Evolutionary conservation across 768 basidiomycete genomes (phyloP), one percentile per base, ranked within the genome.

Genomic region (Coprinellus micaceus): DNA sequence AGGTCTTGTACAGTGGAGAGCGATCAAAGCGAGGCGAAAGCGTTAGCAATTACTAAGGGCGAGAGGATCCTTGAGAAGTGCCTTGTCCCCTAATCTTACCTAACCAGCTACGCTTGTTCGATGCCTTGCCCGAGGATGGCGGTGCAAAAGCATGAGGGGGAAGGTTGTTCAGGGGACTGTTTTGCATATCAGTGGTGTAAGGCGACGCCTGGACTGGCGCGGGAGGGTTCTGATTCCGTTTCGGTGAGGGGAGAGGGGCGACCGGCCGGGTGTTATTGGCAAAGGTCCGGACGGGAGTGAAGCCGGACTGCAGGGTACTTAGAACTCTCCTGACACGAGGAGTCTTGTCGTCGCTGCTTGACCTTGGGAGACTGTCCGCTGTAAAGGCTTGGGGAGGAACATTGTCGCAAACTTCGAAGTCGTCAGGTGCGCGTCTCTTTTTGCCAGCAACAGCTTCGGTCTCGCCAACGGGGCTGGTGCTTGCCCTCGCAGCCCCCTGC

Each of bases 401-500:
- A 52, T 65, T 71, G 51, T 78, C 77, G 52, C 68, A 79, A 64
- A 60, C 76, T 49, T 89, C 88, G 59, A 87, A 88, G 61, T 91
- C 89, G 54, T 91, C 89, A 1, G 90, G 89, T 25, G 83, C 85
- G 22, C 82, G 81, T 11, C 89, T 80, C 66, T 91, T 91, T 73
- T 83, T 85, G 28, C 87, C 84, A 33, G 81, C 78, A 15, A 79
- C 69, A 2, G 75, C 70, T 21, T 72, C 66, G 45, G 74, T 66
- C 22, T 51, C 49, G 1, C 49, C 49, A 21, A 51, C 49, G 19
- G 49, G 49, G 49, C 49, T 51, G 15, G 33, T 37, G n/a, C 29
- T 49, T 17, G 28, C 48, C 29, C 15, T 49, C 10, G 49, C 25
- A 13, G 13, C 30, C 28, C n/a, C 33, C 9, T 26, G 49, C 6